Evolutionary conservation across 768 basidiomycete genomes (phyloP).

Genomic region (Rhodotorula kratochvilovae): DNA sequence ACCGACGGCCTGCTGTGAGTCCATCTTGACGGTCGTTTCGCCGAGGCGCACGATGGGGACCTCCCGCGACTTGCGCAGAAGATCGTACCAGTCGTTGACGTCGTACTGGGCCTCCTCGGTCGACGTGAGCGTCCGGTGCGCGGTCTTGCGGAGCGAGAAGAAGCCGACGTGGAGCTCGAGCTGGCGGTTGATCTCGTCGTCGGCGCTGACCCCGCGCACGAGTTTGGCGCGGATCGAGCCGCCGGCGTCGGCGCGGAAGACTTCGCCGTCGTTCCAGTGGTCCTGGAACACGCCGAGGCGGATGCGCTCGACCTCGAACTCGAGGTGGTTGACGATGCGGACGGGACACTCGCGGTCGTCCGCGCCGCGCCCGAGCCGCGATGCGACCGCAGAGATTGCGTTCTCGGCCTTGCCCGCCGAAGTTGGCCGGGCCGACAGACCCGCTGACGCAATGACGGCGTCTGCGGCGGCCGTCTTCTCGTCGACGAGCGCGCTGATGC

Average conservation of each 20-base stretch:
- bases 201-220: slow-evolving; percentile 5
- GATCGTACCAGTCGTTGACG: slow-evolving; percentile 24
- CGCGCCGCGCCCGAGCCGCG: background rate
- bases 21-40: slow-evolving; percentile 28
- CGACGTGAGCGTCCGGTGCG: slow-evolving; percentile 10
- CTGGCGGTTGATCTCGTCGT: slow-evolving; percentile 16
- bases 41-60: slow-evolving; percentile 31
- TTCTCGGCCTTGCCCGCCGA: slow-evolving; percentile 62
- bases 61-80: slow-evolving; percentile 19
- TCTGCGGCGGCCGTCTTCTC: slow-evolving; percentile 70
- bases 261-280: slow-evolving; percentile 69
- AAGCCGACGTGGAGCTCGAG: slow-evolving; percentile 26
- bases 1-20: slow-evolving; percentile 9
- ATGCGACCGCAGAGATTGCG: slow-evolving; percentile 56
- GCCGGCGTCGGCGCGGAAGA: slow-evolving; percentile 73
- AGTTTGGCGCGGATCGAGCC: slow-evolving; percentile 52
- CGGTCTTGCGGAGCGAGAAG: slow-evolving; percentile 30
- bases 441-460: slow-evolving; percentile 50
- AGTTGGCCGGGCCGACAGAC: slow-evolving; percentile 70
- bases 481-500: slow-evolving; percentile 68
- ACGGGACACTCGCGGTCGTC: background rate
- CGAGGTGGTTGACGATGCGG: slow-evolving; percentile 65
- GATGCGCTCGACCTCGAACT: slow-evolving; percentile 61
- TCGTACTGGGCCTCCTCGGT: slow-evolving; percentile 24
- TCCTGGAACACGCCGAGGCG: slow-evolving; percentile 73